A percentile compares a stretch with the other conserved stretches of the same genome.
These are phyloP conservation scores for Pythium rhizo-oryzae DNA, from an alignment of 352 stramenopile genomes.

Conservation along the genomic window DNA sequence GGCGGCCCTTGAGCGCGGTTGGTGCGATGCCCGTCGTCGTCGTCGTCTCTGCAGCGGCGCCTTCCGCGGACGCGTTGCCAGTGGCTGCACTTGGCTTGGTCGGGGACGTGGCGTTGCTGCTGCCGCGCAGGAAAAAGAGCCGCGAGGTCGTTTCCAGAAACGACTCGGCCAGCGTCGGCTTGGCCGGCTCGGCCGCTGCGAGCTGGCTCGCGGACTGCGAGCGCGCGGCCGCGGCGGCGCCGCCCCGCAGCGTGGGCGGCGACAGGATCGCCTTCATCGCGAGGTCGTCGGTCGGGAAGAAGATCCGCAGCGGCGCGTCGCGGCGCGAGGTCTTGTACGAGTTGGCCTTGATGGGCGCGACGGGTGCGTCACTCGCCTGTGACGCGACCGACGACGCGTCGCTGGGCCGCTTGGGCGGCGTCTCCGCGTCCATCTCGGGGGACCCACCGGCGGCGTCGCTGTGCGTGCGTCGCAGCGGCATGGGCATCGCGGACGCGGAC, in stretches of 20 bases:
- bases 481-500: not conserved
- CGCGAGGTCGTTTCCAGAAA: conserved; percentile 28
- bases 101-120: not conserved
- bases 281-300: conserved; percentile 54
- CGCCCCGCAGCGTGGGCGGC: conserved; percentile 25
- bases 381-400: conserved; percentile 9
- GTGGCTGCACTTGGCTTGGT: not conserved
- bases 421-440: not conserved
- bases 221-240: not conserved
- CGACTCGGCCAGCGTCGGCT: conserved; percentile 24
- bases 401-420: conserved; percentile 1
- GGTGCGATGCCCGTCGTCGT: not conserved
- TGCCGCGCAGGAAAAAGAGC: conserved; percentile 26
- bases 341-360: conserved; percentile 10
- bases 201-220: not conserved
- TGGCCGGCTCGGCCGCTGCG: not conserved
- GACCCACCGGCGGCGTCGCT: not conserved
- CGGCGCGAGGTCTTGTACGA: conserved; percentile 12
- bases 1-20: not conserved
- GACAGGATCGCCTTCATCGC: conserved; percentile 63
- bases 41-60: too few species aligned
- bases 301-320: conserved; percentile 42
- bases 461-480: not conserved
- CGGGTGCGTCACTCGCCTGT: not conserved
- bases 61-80: too few species aligned